Conservation (phyloP, 1,284 basidiomycete species). For the Boletus smithii region DNA sequence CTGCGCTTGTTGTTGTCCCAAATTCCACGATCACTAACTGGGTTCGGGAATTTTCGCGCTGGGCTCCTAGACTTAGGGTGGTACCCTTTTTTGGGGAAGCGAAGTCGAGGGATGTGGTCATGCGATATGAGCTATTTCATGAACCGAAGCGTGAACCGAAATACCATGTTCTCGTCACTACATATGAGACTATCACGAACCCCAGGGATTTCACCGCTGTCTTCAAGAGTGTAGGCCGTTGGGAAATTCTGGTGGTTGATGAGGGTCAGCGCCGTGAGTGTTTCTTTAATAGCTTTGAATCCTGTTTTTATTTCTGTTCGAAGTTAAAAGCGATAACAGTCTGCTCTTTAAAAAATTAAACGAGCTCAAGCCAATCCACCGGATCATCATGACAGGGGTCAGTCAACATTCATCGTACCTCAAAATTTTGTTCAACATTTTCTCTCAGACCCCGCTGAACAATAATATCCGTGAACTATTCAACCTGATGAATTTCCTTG, state of each 20-base stretch:
- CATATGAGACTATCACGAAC: slow-evolving; percentile 78
- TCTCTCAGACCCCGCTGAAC: slow-evolving; percentile 82
- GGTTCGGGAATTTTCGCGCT: slow-evolving; percentile 86
- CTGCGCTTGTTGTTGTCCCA: slow-evolving; percentile 88
- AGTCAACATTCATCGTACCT: slow-evolving; percentile 21
- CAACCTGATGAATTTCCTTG: slow-evolving; percentile 93
- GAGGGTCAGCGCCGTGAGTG: slow-evolving; percentile 86
- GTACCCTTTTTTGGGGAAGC: slow-evolving; percentile 82
- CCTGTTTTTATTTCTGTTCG: slow-evolving; percentile 8
- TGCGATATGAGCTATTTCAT: slow-evolving; percentile 80
- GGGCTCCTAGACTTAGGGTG: slow-evolving; percentile 81
- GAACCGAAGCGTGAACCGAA: slow-evolving; percentile 51
- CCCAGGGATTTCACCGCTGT: slow-evolving; percentile 65
- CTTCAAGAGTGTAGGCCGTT: slow-evolving; percentile 80
- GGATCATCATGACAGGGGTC: slow-evolving; percentile 89
- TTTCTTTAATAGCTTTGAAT: not conserved
- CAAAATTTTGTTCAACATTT: slow-evolving; percentile 1
- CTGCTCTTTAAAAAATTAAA: slow-evolving; percentile 83
- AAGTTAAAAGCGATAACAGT: slow-evolving; percentile 80
- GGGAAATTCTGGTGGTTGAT: slow-evolving; percentile 91
- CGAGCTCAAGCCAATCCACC: slow-evolving; percentile 75
- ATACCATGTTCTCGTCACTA: slow-evolving; percentile 85
- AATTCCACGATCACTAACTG: slow-evolving; percentile 92
- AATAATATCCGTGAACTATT: slow-evolving; percentile 95
- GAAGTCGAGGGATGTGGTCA: slow-evolving; percentile 77